Conservation (phyloP, 2,329 filamentous ascomycete genomes). For the Pyrenophora seminiperda region DNA sequence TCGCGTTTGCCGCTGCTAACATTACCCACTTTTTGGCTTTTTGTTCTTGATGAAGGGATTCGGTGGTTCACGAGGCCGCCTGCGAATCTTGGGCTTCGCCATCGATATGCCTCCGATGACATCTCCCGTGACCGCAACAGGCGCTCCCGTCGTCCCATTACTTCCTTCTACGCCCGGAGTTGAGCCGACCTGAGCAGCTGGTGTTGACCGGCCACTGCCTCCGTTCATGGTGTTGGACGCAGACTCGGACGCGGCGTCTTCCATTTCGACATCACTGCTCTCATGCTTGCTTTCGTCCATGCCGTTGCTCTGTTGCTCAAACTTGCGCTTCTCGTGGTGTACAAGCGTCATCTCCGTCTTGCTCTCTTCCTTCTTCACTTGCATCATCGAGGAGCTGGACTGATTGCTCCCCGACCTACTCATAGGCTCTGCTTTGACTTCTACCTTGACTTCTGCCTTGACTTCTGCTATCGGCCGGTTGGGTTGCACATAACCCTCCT, state of each 20-base stretch:
- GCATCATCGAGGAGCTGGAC: constrained; percentile 20
- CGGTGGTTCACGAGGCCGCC: constrained; percentile 30
- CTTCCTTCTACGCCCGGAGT: constrained; percentile 20
- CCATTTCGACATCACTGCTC: constrained; percentile 41
- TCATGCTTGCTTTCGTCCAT: constrained; percentile 59
- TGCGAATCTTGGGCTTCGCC: constrained; percentile 40
- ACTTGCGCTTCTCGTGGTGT: constrained; percentile 77
- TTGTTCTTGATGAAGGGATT: constrained; percentile 38
- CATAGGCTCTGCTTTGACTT: constrained; percentile 32
- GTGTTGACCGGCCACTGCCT: constrained; percentile 38
- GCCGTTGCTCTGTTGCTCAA: constrained; percentile 69
- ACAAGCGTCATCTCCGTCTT: constrained; percentile 65
- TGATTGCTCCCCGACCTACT: constrained; percentile 31
- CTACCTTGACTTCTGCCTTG: constrained; percentile 29
- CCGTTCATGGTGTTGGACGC: constrained; percentile 28
- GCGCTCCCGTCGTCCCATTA: constrained; percentile 11
- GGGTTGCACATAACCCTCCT: constrained; percentile 28
- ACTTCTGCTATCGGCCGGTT: constrained; percentile 28
- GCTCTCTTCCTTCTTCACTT: constrained; percentile 30
- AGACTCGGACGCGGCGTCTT: constrained; percentile 32
- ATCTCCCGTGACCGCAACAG: constrained; percentile 12
- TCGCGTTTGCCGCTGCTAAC: not conserved
- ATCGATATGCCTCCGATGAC: constrained; percentile 33
- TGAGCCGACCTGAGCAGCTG: constrained; percentile 21
- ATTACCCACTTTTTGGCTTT: constrained; percentile 36